Base-by-base conservation (phyloP, 2,329 filamentous ascomycete species). In the Pseudopithomyces chartarum region DNA sequence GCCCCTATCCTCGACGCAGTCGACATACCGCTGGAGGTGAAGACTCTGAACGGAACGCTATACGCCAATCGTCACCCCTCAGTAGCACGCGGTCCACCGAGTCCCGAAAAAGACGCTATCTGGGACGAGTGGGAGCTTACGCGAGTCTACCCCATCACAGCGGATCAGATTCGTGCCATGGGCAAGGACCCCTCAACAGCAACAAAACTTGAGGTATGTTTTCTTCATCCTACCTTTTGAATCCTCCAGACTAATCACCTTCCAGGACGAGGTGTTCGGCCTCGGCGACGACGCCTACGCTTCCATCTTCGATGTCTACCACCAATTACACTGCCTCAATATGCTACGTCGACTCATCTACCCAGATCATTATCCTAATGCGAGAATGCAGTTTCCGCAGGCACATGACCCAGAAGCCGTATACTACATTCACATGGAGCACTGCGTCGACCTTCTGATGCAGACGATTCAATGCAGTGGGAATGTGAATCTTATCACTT, bases 51-150 rank as follows among this genome's bases (percentile, higher is more conserved):
- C 11, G 47, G 47, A 7, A 50, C 47, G 8, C 15, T 50, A 10
- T 50, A 50, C 20, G 34, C 47, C 22, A 39, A 39, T 33, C 33
- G 39, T 12, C 47, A 40, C 29, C 34, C 47, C 5, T 50, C 47
- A n/a, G 47, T 50, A 17, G 47, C 47, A 17, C 47, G 47, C 13
- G 34, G 33, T 15, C 47, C 47, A 29, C 59, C 59, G 8, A 59
- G 52, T 34, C 51, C 59, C n/a, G 44, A 52, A 13, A 56, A 48
- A 8, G 59, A 61, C 13, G 54, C 50, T 15, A 49, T 52, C 15
- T 61, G 56, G 59, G 54, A 57, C n/a, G 56, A 57, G 29, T 61
- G 59, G 59, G 59, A 59, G 48, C 29, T 61, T 17, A 61, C 59
- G 20, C 56, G 56, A 12, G 56, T 59, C 13, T 59, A 50, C 23